A percentile compares a stretch with the other conserved stretches of the same genome.
phyloP scores from a whole-genome alignment of 176 grass and related monocot species.

The Aechmea fasciata region DNA sequence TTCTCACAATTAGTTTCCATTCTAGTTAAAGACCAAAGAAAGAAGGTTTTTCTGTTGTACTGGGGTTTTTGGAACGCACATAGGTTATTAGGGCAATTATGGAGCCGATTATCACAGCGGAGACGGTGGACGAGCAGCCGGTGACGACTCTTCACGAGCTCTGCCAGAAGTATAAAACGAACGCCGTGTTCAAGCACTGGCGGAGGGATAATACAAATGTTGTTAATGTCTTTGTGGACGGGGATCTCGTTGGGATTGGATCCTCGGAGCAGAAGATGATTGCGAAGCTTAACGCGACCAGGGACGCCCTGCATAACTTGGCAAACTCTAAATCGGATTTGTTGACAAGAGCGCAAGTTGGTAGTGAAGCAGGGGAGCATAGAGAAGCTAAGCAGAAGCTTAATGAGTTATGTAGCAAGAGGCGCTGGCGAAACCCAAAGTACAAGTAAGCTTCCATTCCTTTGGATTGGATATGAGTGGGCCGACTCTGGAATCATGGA shows the following conservation, averaged over 20 bases:
- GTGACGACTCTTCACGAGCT: slow-evolving; percentile 49
- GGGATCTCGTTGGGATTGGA: slow-evolving; percentile 45
- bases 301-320: slow-evolving; percentile 61
- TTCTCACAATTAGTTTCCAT: neutral
- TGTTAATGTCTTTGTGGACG: slow-evolving; percentile 50
- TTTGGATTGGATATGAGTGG: neutral
- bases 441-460: slow-evolving; percentile 52
- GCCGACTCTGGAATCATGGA: neutral
- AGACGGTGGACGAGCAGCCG: slow-evolving; percentile 74
- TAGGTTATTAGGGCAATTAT: slow-evolving; percentile 54
- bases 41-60: too few species aligned
- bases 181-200: slow-evolving; percentile 41
- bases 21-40: too few species aligned
- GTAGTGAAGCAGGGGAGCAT: slow-evolving; percentile 30
- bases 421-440: slow-evolving; percentile 43
- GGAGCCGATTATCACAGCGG: slow-evolving; percentile 63
- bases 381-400: slow-evolving; percentile 66
- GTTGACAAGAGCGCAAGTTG: slow-evolving; percentile 4
- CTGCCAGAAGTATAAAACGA: slow-evolving; percentile 63
- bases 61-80: neutral
- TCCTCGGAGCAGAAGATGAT: slow-evolving; percentile 64
- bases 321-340: slow-evolving; percentile 14
- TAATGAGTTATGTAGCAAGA: slow-evolving; percentile 44
- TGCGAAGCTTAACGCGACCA: slow-evolving; percentile 68
- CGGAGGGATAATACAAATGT: slow-evolving; percentile 36